phyloP scores from a whole-genome alignment of 768 basidiomycete genomes.

The Amanita muscaria region DNA sequence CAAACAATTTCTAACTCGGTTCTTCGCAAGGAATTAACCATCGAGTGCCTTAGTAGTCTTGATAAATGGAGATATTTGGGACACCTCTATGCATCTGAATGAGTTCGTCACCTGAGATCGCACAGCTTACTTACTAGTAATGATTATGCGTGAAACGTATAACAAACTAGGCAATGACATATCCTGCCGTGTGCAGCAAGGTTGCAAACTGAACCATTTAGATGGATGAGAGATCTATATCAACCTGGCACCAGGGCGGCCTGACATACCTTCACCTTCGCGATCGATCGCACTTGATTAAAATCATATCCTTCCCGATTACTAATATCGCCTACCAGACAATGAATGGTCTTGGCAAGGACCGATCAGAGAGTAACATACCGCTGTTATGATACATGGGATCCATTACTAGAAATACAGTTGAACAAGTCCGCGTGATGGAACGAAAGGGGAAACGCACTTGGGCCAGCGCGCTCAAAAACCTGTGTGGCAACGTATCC shows the following conservation, averaged over 20 bases:
- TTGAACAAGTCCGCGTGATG: not conserved
- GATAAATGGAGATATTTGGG: too few species aligned
- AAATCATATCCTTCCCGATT: slow-evolving; percentile 77
- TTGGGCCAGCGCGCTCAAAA: slow-evolving; percentile 78
- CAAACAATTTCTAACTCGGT: too few species aligned
- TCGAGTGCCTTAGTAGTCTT: too few species aligned
- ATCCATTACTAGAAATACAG: slow-evolving; percentile 53
- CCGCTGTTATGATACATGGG: slow-evolving; percentile 87
- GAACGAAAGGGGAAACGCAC: slow-evolving; percentile 25
- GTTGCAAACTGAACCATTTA: slow-evolving; percentile 46
- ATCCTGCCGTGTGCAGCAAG: slow-evolving; percentile 61
- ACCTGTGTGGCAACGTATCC: slow-evolving; percentile 84
- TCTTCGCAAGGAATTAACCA: too few species aligned
- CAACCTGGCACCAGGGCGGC: too few species aligned
- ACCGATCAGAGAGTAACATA: slow-evolving; percentile 18
- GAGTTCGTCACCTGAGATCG: too few species aligned
- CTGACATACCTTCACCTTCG: slow-evolving; percentile 69
- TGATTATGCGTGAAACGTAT: not conserved
- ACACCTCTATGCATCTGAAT: too few species aligned
- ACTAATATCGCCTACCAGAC: slow-evolving; percentile 65
- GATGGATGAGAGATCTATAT: too few species aligned
- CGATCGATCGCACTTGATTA: slow-evolving; percentile 71
- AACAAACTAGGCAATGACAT: slow-evolving; percentile 25
- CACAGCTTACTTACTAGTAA: not conserved
- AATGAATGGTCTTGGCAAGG: slow-evolving; percentile 2